Evolutionary conservation across 495 filamentous ascomycete species (phyloP).

Genomic region (Xylaria castorea): DNA sequence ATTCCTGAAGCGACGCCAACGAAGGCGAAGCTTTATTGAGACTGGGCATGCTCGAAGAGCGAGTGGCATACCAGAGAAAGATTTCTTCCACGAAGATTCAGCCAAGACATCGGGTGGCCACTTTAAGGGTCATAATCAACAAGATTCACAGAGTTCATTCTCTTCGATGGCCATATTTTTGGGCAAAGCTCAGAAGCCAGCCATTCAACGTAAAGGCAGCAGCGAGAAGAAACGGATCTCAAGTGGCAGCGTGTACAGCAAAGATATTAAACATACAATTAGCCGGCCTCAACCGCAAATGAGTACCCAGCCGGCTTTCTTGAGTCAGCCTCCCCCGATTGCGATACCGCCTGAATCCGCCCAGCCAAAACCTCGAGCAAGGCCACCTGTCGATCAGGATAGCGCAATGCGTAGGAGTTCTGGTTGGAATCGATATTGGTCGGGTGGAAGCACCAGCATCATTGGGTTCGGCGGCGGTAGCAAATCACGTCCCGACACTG

Average conservation of each 20-base stretch:
- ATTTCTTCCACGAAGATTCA: conserved; percentile 61
- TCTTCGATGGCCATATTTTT: conserved; percentile 65
- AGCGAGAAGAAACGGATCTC: conserved; percentile 51
- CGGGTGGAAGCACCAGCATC: conserved; percentile 61
- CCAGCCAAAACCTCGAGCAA: conserved; percentile 46
- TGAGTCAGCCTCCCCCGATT: conserved; percentile 47
- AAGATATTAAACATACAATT: conserved; percentile 61
- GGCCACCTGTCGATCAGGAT: conserved; percentile 34
- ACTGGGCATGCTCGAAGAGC: conserved; percentile 56
- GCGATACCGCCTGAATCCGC: conserved; percentile 47
- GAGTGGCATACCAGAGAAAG: conserved; percentile 60
- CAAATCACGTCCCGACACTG: conserved; percentile 51
- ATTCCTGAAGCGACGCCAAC: conserved; percentile 66
- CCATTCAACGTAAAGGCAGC: conserved; percentile 53
- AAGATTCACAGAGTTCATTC: conserved; percentile 56
- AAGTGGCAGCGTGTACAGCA: conserved; percentile 54
- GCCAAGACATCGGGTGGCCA: conserved; percentile 52
- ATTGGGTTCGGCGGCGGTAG: conserved; percentile 52
- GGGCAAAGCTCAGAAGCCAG: conserved; percentile 53
- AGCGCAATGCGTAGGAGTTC: conserved; percentile 58
- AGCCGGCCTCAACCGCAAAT: conserved; percentile 59
- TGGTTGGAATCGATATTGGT: conserved; percentile 68
- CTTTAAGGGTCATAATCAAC: conserved; percentile 54
- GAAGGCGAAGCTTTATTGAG: conserved; percentile 52
- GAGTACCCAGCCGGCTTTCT: conserved; percentile 35